Percentiles rank a stretch among this genome's conserved stretches.
Evolutionary conservation across 2,329 filamentous ascomycete genomes (phyloP).

Genomic region (Venturia pyrina): DNA sequence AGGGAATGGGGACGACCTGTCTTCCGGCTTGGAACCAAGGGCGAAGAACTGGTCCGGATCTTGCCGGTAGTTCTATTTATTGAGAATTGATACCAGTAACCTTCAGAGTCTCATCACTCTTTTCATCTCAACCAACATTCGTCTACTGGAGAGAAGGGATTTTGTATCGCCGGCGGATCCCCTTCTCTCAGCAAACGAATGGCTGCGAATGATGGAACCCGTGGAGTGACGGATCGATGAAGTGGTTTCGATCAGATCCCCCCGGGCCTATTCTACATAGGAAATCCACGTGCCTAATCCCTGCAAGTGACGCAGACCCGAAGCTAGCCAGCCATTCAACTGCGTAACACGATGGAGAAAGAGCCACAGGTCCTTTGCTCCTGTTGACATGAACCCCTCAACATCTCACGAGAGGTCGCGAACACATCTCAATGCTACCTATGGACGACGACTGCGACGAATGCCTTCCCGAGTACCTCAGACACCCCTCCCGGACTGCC

Average conservation of each 20-base stretch:
- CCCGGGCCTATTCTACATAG: not conserved
- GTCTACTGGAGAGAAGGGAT: too few species aligned
- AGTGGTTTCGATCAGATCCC: not conserved
- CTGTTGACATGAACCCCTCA: not conserved
- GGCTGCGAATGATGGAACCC: not conserved
- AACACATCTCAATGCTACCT: not conserved
- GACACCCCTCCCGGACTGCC: conserved; percentile 30
- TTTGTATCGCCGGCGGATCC: too few species aligned
- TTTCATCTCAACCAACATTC: too few species aligned
- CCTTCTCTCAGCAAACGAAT: not conserved
- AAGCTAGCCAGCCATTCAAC: not conserved
- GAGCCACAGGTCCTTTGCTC: not conserved
- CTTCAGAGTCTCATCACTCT: too few species aligned
- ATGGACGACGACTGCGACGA: conserved; percentile 42
- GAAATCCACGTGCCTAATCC: not conserved
- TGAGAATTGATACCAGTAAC: too few species aligned
- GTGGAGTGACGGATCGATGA: not conserved
- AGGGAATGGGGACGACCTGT: too few species aligned
- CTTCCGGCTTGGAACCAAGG: too few species aligned
- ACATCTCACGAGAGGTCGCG: not conserved
- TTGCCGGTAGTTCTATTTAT: too few species aligned
- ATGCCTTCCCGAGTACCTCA: conserved; percentile 44
- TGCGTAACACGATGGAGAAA: not conserved
- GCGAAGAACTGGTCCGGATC: too few species aligned
- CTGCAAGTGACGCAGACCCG: not conserved